phyloP scores from a whole-genome alignment of 768 basidiomycete species.

The Leccinum olivaceopallidum region DNA sequence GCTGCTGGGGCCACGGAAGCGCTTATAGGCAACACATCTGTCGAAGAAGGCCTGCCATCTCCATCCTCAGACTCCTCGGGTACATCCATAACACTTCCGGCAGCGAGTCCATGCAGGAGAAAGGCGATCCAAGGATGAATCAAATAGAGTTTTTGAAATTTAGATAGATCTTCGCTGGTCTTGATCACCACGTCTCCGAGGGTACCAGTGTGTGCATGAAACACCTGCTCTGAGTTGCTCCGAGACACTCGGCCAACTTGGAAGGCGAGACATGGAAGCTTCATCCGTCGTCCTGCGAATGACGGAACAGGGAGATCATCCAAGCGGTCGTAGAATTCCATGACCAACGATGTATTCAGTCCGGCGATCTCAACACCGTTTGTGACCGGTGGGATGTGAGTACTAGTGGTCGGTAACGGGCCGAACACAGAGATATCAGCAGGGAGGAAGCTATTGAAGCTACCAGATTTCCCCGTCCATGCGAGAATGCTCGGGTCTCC shows the following conservation, averaged over 20 bases:
- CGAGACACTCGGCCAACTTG: neutral
- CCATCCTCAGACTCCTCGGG: neutral
- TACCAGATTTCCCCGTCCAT: neutral
- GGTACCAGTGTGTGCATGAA: neutral
- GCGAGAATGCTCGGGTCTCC: neutral
- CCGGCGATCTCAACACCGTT: neutral
- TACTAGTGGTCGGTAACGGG: neutral
- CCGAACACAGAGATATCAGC: neutral
- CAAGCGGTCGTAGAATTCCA: neutral
- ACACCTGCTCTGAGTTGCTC: neutral
- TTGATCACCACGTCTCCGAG: neutral
- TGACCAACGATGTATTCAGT: neutral
- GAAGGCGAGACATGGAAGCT: neutral
- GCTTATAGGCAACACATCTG: neutral
- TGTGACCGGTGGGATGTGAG: neutral
- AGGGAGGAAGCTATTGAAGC: neutral
- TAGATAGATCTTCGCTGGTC: neutral
- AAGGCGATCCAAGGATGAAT: neutral
- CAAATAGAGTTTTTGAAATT: neutral
- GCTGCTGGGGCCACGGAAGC: too few species aligned
- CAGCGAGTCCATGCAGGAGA: too few species aligned
- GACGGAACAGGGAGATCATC: neutral
- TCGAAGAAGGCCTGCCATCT: neutral
- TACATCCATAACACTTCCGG: neutral
- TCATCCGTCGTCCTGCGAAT: neutral